phyloP scores from a whole-genome alignment of 208 protist species.

The Angomonas ambiguus region DNA sequence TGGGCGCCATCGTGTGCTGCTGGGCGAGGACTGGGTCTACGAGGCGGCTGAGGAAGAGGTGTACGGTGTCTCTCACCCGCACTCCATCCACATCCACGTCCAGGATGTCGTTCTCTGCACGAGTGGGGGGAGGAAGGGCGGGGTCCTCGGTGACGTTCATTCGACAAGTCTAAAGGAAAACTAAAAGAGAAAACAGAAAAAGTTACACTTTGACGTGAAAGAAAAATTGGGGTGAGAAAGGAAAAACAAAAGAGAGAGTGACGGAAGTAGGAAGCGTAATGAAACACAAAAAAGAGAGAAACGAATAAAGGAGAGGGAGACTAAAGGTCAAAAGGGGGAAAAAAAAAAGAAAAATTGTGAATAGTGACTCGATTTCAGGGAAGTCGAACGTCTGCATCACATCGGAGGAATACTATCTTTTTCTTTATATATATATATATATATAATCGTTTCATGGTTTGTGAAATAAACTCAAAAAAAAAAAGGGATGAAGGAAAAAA shows the following conservation, averaged over 20 bases:
- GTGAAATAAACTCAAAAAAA: not conserved
- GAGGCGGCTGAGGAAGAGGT: constrained; percentile 76
- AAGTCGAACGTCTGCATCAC: not conserved
- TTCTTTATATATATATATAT: too few species aligned
- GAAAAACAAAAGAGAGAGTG: constrained; percentile 5
- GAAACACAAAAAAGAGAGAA: not conserved
- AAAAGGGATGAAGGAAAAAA: not conserved
- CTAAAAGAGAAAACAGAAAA: not conserved
- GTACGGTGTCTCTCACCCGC: constrained; percentile 65
- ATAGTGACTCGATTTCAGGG: not conserved
- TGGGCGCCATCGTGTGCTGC: not conserved
- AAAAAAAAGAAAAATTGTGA: not conserved
- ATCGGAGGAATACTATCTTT: not conserved
- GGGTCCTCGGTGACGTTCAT: constrained; percentile 46
- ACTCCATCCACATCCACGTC: constrained; percentile 74
- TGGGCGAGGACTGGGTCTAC: constrained; percentile 42
- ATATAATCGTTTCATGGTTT: not conserved
- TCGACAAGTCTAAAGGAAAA: constrained; percentile 8
- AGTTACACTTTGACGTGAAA: not conserved
- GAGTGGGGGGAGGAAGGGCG: constrained; percentile 30
- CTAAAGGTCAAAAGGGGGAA: not conserved
- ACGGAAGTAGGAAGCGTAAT: not conserved
- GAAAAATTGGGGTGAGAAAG: not conserved
- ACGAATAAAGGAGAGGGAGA: not conserved
- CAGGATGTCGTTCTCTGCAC: constrained; percentile 31